Conservation (phyloP, 768 basidiomycete species). For the Amanita jacksonii region DNA sequence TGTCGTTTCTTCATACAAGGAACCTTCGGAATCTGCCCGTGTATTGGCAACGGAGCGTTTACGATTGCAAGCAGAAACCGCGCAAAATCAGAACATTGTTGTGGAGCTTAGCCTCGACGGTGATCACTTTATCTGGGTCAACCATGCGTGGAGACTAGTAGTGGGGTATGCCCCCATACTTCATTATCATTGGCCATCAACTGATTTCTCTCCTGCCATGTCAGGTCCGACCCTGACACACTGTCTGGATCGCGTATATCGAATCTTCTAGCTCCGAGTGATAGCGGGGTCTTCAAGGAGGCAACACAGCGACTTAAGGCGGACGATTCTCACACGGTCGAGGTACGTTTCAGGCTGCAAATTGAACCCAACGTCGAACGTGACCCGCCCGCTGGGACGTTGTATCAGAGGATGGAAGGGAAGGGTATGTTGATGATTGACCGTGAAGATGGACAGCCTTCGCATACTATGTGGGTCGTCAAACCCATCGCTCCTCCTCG, state of each 20-base stretch:
- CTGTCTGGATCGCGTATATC: conserved; percentile 77
- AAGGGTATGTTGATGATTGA: conserved; percentile 99
- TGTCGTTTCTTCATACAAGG: conserved; percentile 24
- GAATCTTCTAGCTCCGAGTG: conserved; percentile 64
- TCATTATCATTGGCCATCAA: background rate
- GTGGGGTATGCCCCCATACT: conserved; percentile 54
- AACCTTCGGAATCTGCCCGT: conserved; percentile 66
- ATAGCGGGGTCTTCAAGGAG: conserved; percentile 77
- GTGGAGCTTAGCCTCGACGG: conserved; percentile 92
- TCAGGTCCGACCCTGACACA: conserved; percentile 75
- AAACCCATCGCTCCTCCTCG: conserved; percentile 70
- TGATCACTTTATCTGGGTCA: conserved; percentile 92
- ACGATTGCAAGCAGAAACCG: conserved; percentile 84
- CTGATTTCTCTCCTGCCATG: background rate
- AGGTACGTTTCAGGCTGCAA: conserved; percentile 82
- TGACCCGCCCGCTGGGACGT: conserved; percentile 41
- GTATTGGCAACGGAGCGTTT: conserved; percentile 85
- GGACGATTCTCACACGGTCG: conserved; percentile 91
- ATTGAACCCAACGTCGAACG: conserved; percentile 54
- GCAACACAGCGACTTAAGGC: conserved; percentile 79
- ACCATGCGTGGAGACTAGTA: conserved; percentile 90
- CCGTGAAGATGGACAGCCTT: conserved; percentile 75
- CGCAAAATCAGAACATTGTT: conserved; percentile 93
- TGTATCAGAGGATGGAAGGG: conserved; percentile 88
- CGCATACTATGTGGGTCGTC: conserved; percentile 98